phyloP scores from a whole-genome alignment of 495 filamentous ascomycete species.

The Melanomma pulvis-pyrius region DNA sequence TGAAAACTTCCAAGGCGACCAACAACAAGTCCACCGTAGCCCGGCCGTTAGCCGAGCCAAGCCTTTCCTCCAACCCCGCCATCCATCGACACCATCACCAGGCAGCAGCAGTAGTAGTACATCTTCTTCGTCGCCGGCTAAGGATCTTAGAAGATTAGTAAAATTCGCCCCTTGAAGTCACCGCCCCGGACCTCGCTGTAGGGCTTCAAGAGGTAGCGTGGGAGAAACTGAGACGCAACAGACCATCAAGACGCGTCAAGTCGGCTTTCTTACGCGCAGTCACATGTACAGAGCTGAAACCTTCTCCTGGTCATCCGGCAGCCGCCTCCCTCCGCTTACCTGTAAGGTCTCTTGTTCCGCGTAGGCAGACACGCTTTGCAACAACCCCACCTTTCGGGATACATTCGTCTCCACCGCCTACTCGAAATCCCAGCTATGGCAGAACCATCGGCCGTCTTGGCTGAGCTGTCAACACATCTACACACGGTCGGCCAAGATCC shows the following conservation, averaged over 20 bases:
- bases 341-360: neutral
- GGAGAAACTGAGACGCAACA: neutral
- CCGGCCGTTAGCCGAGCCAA: too few relatives aligned
- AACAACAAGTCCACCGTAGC: too few relatives aligned
- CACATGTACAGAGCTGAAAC: neutral
- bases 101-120: too few relatives aligned
- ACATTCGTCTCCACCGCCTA: neutral
- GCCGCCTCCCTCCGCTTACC: neutral
- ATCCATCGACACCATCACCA: too few relatives aligned
- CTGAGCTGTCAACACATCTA: conserved; percentile 35
- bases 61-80: too few relatives aligned
- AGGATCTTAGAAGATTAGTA: too few relatives aligned
- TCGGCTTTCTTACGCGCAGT: neutral
- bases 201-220: too few relatives aligned
- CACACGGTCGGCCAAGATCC: conserved; percentile 28
- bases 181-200: too few relatives aligned
- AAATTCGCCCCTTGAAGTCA: too few relatives aligned
- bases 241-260: neutral
- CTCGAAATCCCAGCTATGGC: conserved; percentile 4
- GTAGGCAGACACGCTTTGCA: neutral
- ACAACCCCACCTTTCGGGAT: neutral
- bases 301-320: neutral
- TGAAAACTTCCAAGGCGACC: too few relatives aligned
- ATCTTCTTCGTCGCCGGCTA: too few relatives aligned
- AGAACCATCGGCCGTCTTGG: conserved; percentile 28